phyloP scores from a whole-genome alignment of 2,329 filamentous ascomycete species.

The Diaporthe longicolla region DNA sequence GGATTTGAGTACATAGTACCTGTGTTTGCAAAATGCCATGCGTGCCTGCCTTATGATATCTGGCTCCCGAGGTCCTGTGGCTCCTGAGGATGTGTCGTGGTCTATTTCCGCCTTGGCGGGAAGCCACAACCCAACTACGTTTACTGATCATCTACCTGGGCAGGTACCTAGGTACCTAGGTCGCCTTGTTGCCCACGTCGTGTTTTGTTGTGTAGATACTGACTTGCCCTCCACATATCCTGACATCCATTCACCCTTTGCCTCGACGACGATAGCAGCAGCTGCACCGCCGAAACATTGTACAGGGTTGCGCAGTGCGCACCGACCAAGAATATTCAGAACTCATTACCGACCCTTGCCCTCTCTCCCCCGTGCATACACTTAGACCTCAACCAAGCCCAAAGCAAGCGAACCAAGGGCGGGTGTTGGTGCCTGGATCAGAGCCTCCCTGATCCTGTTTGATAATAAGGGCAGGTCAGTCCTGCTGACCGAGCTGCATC shows the following conservation, averaged over 20 bases:
- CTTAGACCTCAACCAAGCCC: background rate
- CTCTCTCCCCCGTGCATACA: background rate
- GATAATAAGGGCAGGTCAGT: background rate
- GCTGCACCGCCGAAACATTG: no score
- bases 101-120: background rate
- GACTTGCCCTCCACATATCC: background rate
- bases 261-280: no score
- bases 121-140: background rate
- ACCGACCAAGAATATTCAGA: background rate
- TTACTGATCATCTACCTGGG: background rate
- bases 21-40: background rate
- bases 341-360: no score
- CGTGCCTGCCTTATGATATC: background rate
- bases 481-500: constrained; percentile 3
- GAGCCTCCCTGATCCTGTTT: background rate
- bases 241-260: no score
- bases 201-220: no score
- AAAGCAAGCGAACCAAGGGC: background rate
- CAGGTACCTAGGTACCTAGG: no score
- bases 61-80: background rate
- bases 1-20: background rate
- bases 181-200: no score
- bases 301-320: no score
- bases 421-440: background rate
- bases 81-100: background rate